These are phyloP conservation scores for Glonium stellatum DNA, from an alignment of 495 filamentous ascomycete genomes.

Conservation along the genomic window DNA sequence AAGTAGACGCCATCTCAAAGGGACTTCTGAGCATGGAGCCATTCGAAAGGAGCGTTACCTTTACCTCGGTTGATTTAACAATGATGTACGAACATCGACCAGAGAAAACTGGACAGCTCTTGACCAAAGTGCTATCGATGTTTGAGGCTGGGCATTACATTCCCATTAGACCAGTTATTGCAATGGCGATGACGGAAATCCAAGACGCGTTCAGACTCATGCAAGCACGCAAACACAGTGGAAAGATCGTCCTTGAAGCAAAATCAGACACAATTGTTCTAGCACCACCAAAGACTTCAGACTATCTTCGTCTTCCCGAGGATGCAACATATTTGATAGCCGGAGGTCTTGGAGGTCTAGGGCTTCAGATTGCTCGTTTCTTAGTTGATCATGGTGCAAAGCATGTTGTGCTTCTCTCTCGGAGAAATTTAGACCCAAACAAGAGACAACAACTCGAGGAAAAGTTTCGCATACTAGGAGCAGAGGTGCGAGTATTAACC, in stretches of 20 bases:
- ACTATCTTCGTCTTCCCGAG: background rate
- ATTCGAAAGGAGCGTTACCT: too few relatives aligned
- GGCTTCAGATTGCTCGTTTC: conserved; percentile 12
- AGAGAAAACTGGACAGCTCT: too few relatives aligned
- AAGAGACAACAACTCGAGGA: background rate
- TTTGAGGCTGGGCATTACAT: too few relatives aligned
- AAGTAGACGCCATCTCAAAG: too few relatives aligned
- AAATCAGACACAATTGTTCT: background rate
- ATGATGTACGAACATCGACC: too few relatives aligned
- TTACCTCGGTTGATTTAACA: too few relatives aligned
- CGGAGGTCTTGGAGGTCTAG: conserved; percentile 21
- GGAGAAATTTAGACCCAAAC: background rate
- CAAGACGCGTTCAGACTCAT: background rate
- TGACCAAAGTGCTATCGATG: too few relatives aligned
- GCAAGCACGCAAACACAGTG: background rate
- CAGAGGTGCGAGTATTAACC: background rate
- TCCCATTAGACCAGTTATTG: too few relatives aligned
- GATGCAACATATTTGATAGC: conserved; percentile 16
- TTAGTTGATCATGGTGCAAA: conserved; percentile 18
- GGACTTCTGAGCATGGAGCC: too few relatives aligned
- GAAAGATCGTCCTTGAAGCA: background rate
- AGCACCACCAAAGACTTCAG: background rate
- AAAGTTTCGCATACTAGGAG: background rate
- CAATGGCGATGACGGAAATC: too few relatives aligned
- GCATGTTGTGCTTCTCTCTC: conserved; percentile 16